Evolutionary conservation across 129 eudicot species (phyloP), one percentile per base, ranked within the genome.

Genomic region (Helianthus tuberosus): DNA sequence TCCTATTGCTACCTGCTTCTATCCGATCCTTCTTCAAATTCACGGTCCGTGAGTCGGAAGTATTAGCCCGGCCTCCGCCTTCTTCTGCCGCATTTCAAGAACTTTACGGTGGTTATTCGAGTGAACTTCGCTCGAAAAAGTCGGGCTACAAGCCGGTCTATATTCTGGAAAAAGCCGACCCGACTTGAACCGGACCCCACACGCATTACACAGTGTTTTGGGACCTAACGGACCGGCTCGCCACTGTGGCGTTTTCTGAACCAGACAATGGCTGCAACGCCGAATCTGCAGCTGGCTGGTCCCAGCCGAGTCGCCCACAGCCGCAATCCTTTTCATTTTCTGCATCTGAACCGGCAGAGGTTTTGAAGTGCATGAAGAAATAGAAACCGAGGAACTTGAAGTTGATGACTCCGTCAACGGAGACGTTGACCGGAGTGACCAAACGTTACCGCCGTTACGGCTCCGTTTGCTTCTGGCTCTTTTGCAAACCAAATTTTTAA

Each of bases 221-320:
- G 96, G 67, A 9, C 98, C 98, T 12, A 82, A 81, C 8, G 98
- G 98, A 8, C 98, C 98, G 74, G 96, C 82, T 74, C 98, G 83
- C 98, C 98, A 93, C 79, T 93, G 98, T 6, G 98, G 98, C 35
- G 98, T 93, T 81, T 93, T 93, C 69, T 89, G 89, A 6, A 87
- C 96, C 3, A 74, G 71, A 51, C 96, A 90, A 54, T 90, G 96
- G 59, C 84, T 83, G 75, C 96, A 90, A 52, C 91, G 79, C 79
- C 93, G 73, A 13, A 83, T 78, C 84, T 71, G 80, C 75, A 70
- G 83, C 44, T 68, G 64, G 25, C 74, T 84, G 25, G 65, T 68
- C 52, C 55, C 79, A 43, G 77, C 74, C 7, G 68, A 32, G 36
- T 5, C 64, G 5, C 43, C 55, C 25, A 38, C 41, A 14, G 62